These are phyloP conservation scores for Decorospora gaudefroyi DNA, from an alignment of 2,329 filamentous ascomycete genomes.

Conservation along the genomic window DNA sequence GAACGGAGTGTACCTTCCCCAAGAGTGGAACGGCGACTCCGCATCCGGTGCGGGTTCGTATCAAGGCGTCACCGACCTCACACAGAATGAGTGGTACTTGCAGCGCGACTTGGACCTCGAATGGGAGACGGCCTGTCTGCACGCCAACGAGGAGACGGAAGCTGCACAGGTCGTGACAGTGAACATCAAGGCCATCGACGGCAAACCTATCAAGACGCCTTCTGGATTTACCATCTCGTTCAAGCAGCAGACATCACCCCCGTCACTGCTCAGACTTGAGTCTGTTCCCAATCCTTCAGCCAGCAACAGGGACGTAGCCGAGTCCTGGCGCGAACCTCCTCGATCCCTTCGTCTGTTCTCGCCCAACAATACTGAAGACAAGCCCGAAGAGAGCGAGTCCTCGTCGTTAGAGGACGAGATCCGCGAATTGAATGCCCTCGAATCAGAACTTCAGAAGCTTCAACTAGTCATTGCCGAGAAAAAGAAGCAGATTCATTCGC, in stretches of 20 bases:
- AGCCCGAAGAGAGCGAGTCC: slow-evolving; percentile 8
- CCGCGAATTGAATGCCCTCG: slow-evolving; percentile 48
- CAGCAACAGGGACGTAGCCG: slow-evolving; percentile 30
- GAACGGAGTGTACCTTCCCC: slow-evolving; percentile 47
- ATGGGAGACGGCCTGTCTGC: slow-evolving; percentile 49
- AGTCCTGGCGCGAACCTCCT: slow-evolving; percentile 48
- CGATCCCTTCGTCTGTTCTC: slow-evolving; percentile 38
- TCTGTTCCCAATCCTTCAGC: slow-evolving; percentile 40
- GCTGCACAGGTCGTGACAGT: slow-evolving; percentile 48
- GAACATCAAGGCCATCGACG: slow-evolving; percentile 48
- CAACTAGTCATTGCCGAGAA: slow-evolving; percentile 46
- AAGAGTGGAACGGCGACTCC: slow-evolving; percentile 47
- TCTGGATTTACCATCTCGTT: slow-evolving; percentile 50
- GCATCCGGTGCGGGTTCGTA: slow-evolving; percentile 44
- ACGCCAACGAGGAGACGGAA: slow-evolving; percentile 33
- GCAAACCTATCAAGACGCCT: slow-evolving; percentile 34
- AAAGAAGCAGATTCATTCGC: slow-evolving; percentile 41
- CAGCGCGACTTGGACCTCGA: slow-evolving; percentile 47
- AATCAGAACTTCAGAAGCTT: slow-evolving; percentile 47
- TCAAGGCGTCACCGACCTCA: slow-evolving; percentile 34
- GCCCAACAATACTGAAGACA: slow-evolving; percentile 10
- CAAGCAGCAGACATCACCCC: slow-evolving; percentile 45
- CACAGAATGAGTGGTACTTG: slow-evolving; percentile 41
- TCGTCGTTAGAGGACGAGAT: slow-evolving; percentile 48
- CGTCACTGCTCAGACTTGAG: slow-evolving; percentile 45